Base-by-base conservation (phyloP, 495 filamentous ascomycete species). In the Tuber magnatum region DNA sequence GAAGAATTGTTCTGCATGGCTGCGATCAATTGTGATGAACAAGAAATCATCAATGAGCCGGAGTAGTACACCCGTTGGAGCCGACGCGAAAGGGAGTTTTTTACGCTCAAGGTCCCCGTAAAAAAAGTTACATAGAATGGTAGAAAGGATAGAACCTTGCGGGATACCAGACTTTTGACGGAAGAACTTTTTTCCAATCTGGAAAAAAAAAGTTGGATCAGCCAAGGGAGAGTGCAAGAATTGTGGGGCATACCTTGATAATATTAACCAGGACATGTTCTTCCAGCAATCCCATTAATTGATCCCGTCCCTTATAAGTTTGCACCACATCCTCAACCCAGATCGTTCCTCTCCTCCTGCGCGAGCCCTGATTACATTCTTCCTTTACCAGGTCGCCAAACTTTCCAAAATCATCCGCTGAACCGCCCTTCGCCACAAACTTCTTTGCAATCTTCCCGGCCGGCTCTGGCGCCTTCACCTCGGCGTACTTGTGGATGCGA, bases 11-110 rank as follows among this genome's bases (percentile, higher is more conserved):
- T 84, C 85, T 0, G 93, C 94, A 80, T 92, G 87, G 0, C 82
- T 76, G 56, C 80, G 84, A 71, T 92, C 85, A 0, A 89, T 88
- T 3, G 93, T 97, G 79, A 99, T 90, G 68, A 98, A 88, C 28
- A 97, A 84, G 78, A 98, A 98, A 79, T 99, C 95, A 72, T 99
- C 95, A 61, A 96, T 91, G 2, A 97, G 87, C 56, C 95, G 86
- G 56, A 98, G 81, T 41, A 99, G 85, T 9, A 97, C 81, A 43
- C 88, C 89, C 12, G 92, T 85, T 6, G 85, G 81, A 3, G 80
- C 80, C 3, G 86, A 73, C 14, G 94, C 82, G 81, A 97, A 98
- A 2, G 83, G 81, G 5, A 99, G 84, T 4, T 89, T 83, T 38
- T 90, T 84, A 5, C 85, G 79, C 83, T 99, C 96, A 4, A 99